A percentile compares a stretch with the other conserved stretches of the same genome.
Conservation (phyloP, 2,329 filamentous ascomycete genomes). For the Colletotrichum coccodes region DNA sequence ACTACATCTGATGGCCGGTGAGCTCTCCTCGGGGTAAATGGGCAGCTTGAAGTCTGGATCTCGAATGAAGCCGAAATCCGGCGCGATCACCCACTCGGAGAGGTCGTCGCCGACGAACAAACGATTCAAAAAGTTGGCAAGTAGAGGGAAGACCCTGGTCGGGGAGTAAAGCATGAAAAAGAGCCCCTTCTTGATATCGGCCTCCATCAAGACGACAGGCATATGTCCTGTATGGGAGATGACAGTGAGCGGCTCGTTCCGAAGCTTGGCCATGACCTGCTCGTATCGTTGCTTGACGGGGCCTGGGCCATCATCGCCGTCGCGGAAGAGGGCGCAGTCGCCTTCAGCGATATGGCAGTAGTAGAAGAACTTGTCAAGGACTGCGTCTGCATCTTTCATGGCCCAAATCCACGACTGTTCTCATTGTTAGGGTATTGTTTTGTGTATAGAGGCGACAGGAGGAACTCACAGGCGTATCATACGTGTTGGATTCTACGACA, state of each 20-base stretch:
- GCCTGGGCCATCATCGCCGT: constrained; percentile 40
- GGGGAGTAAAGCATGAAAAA: constrained; percentile 49
- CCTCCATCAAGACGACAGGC: constrained; percentile 48
- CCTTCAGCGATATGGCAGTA: constrained; percentile 56
- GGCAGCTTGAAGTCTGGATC: constrained; percentile 3
- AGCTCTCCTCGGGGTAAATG: constrained; percentile 23
- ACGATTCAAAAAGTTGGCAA: constrained; percentile 46
- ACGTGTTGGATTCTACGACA: constrained; percentile 44
- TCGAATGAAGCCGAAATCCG: constrained; percentile 31
- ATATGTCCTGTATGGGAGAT: constrained; percentile 40
- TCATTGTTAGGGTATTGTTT: neutral
- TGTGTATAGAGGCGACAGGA: neutral
- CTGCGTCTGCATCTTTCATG: constrained; percentile 56
- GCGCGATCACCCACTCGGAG: neutral
- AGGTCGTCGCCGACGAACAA: constrained; percentile 39
- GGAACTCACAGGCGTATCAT: constrained; percentile 41
- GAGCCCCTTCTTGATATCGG: constrained; percentile 47
- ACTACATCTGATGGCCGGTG: constrained; percentile 41
- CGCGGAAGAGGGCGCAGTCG: constrained; percentile 50
- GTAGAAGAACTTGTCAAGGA: constrained; percentile 55
- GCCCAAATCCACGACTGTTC: constrained; percentile 45
- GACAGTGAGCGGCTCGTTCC: constrained; percentile 45
- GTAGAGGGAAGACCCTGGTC: constrained; percentile 39
- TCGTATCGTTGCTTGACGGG: constrained; percentile 43
- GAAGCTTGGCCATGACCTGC: constrained; percentile 43